Evolutionary conservation across 2,329 filamentous ascomycete genomes (phyloP).

Genomic region (Teratosphaeria viscida): DNA sequence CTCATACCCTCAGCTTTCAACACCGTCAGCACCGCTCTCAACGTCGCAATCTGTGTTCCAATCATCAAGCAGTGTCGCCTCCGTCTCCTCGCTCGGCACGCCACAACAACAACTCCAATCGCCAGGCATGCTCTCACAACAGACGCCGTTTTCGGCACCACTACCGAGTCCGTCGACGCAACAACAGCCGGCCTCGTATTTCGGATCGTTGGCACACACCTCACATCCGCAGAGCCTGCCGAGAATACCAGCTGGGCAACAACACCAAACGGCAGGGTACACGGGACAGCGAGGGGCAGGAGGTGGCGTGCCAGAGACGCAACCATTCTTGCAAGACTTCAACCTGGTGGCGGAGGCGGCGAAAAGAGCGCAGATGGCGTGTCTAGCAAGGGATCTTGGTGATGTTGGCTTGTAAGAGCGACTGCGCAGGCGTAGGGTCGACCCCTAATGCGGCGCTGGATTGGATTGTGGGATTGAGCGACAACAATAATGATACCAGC

Average conservation of each 20-base stretch:
- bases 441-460: not conserved
- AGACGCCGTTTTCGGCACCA: conserved; percentile 23
- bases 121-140: conserved; percentile 19
- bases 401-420: conserved; percentile 41
- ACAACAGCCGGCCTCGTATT: conserved; percentile 17
- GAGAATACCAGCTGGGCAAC: conserved; percentile 14
- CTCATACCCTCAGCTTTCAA: conserved; percentile 24
- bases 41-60: conserved; percentile 27
- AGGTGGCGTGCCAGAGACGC: conserved; percentile 34
- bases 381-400: conserved; percentile 78
- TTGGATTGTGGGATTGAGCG: not conserved
- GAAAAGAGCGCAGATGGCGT: conserved; percentile 82
- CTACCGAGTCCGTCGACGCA: conserved; percentile 25
- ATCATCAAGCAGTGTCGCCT: conserved; percentile 34
- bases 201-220: conserved; percentile 22
- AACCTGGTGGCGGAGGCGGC: conserved; percentile 84
- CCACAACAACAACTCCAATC: conserved; percentile 9
- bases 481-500: not conserved
- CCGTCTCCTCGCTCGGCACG: conserved; percentile 20
- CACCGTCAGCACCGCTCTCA: conserved; percentile 13
- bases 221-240: conserved; percentile 23
- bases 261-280: conserved; percentile 17
- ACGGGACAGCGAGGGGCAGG: conserved; percentile 22
- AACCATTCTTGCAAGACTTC: conserved; percentile 66
- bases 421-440: not conserved